phyloP scores from a whole-genome alignment of 768 basidiomycete genomes.

The Fibroporia radiculosa region DNA sequence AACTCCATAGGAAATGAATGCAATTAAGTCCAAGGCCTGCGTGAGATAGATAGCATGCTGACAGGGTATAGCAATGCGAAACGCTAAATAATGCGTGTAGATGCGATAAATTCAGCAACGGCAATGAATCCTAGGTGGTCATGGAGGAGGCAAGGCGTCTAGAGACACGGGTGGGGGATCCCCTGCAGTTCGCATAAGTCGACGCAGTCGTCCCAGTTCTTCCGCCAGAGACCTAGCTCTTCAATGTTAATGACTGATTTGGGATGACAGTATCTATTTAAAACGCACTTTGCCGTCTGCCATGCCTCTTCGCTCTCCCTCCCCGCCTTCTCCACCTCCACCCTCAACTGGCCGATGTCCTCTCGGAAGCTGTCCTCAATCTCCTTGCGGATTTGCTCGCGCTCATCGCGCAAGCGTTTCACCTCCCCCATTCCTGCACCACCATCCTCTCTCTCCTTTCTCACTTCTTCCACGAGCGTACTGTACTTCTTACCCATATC shows the following conservation, averaged over 20 bases:
- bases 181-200: conserved; percentile 52
- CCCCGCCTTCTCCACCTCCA: conserved; percentile 44
- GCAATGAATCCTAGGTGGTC: neutral
- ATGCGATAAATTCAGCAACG: neutral
- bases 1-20: no score
- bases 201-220: conserved; percentile 61
- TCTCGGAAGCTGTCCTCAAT: conserved; percentile 55
- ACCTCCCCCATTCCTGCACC: conserved; percentile 39
- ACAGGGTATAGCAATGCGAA: neutral
- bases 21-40: conserved; percentile 1
- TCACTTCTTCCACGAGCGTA: conserved; percentile 54
- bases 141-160: neutral
- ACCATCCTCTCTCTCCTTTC: conserved; percentile 40
- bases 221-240: conserved; percentile 42
- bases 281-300: conserved; percentile 54
- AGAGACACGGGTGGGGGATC: neutral
- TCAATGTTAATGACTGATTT: conserved; percentile 1
- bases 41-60: conserved; percentile 4
- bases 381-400: conserved; percentile 41
- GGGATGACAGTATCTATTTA: neutral
- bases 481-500: conserved; percentile 62
- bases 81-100: neutral
- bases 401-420: conserved; percentile 42
- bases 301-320: conserved; percentile 49
- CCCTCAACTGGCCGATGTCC: conserved; percentile 47